Base-by-base conservation (phyloP, 768 basidiomycete species). In the Suillus paluster region DNA sequence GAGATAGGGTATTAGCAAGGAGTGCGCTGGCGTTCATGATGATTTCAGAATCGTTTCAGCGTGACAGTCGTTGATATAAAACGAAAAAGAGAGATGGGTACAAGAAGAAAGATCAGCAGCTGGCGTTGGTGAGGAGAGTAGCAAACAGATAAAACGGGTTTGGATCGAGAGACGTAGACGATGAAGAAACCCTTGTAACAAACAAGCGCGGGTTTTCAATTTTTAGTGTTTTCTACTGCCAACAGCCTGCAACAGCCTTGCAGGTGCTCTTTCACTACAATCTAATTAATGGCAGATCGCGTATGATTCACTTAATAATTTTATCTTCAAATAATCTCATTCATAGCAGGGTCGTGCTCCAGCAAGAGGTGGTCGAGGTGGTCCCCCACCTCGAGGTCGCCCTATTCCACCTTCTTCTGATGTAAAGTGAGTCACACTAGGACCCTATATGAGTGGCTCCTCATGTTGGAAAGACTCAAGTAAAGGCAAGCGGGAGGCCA, bases 1-100 rank as follows among this genome's bases (percentile, higher is more conserved):
- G 82, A 63, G 94, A 96, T 69, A 98, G 89, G 71, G 96, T 90
- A 81, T 97, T 95, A 68, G 91, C 87, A 72, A 99, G 88, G 63
- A 98, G 88, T 76, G 93, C 88, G 61, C 86, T 89, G 67, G 94
- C 93, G 83, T 94, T 94, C 94, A 97, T 96, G 72, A 79, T 84
- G 72, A 79, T 84, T 75, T 76, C 73, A 67, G 67, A 57, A 55
- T 65, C 62, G 61, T 65, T 67, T 54, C 63, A 27, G 39, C 59
- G 71, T 67, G 17, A 38, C 14, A 50, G 70, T 73, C 62, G 74
- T 70, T 60, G 66, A 38, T 67, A 58, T 68, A 67, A 60, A 66
- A 55, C 61, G 19, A 55, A 59, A 50, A 59, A 64, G 60, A 68
- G 57, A 39, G 69, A 60, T 60, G 17, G 38, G 61, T 62, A 53